Percentiles rank a stretch among this genome's conserved stretches.
phyloP scores from a whole-genome alignment of 371 early-diverging fungal genomes.

The Mortierella sp. region DNA sequence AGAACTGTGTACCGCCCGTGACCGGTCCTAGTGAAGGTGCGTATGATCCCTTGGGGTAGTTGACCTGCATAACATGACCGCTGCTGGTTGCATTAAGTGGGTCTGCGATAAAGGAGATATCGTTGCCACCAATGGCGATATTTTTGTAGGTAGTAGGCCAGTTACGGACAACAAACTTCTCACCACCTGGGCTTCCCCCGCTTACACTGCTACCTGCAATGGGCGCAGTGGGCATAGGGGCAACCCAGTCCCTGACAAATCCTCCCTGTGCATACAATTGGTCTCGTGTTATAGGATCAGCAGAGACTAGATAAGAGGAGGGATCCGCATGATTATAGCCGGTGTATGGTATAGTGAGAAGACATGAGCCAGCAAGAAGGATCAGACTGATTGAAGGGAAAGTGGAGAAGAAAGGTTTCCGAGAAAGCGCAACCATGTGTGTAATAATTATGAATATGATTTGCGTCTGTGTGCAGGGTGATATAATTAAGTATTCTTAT shows the following conservation, averaged over 20 bases:
- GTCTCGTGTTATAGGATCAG: conserved; percentile 36
- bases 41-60: conserved; percentile 63
- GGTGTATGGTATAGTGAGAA: conserved; percentile 11
- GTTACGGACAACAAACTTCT: conserved; percentile 37
- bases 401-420: conserved; percentile 10
- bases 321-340: conserved; percentile 4
- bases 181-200: conserved; percentile 2
- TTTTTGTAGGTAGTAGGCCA: conserved; percentile 44
- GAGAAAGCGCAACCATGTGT: conserved; percentile 16
- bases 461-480: not conserved
- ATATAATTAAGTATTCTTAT: too few relatives aligned
- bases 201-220: conserved; percentile 2
- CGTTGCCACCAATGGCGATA: conserved; percentile 41
- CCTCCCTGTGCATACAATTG: conserved; percentile 39
- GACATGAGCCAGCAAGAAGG: conserved; percentile 28
- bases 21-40: conserved; percentile 54
- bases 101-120: conserved; percentile 62
- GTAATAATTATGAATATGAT: not conserved
- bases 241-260: conserved; percentile 43
- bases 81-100: conserved; percentile 42
- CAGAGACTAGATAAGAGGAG: conserved; percentile 6
- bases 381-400: conserved; percentile 14
- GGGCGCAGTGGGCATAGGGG: conserved; percentile 39
- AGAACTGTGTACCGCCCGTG: conserved; percentile 62
- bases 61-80: conserved; percentile 52